Base-by-base conservation (phyloP, 2,329 filamentous ascomycete genomes). In the Fusarium sp. region DNA sequence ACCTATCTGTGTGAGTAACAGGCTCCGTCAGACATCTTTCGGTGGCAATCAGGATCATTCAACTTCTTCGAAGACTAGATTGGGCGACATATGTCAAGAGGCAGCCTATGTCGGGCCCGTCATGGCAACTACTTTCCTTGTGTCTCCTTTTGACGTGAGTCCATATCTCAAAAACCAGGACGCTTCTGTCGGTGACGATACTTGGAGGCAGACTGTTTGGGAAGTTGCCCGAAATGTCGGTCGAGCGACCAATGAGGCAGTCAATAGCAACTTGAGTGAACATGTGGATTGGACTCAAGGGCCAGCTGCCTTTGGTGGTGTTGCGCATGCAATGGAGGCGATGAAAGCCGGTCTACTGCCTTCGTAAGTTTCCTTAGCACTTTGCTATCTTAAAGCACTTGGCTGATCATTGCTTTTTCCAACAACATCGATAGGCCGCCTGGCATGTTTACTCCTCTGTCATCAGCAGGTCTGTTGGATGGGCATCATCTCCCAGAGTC, bases 231-330 rank as follows among this genome's bases (percentile, higher is more conserved):
- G 4, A 15, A 63, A 44, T 10, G 17, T 39, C 8, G 60, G n/a
- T 20, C 20, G 1, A 28, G 63, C 58, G 0, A 65, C 32, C 0
- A 10, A 63, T 13, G 47, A 45, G 10, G 39, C 41, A 1, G 58
- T 35, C 7, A 39, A 63, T 4, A 63, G 47, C 8, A 63, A 41
- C 1, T 10, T 65, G 24, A 54, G 63, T 15, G 63, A 65, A 2
- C 63, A 65, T 63, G 32, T 65, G 4, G 47, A 65, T 11, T 63
- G 58, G 63, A 65, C 63, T 14, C 58, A 65, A 11, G 63, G 63
- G 4, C 47, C 47, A n/a, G 39, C 63, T 41, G 63, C 63, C 10
- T 65, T 65, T 35, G 63, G 63, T 1, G 63, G 45, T 15, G 57
- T 65, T 17, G 47, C 47, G 2, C n/a, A 55, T 2, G 47, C 32